Evolutionary conservation across 768 basidiomycete species (phyloP), one percentile per base, ranked within the genome.

Genomic region (Lyophyllum atratum): DNA sequence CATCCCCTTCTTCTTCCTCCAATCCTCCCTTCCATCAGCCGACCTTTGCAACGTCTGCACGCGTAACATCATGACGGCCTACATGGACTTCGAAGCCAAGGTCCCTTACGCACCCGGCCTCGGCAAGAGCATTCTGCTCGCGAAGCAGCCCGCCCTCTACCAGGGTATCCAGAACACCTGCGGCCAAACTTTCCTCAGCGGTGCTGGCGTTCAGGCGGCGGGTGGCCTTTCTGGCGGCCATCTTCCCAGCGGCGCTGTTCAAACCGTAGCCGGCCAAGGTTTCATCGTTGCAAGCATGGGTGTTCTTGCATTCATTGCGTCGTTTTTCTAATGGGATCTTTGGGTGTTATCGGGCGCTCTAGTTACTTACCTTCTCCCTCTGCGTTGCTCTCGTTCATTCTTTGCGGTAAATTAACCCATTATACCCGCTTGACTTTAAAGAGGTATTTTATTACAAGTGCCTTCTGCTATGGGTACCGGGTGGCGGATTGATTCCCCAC

Each of bases 41-140:
- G 51, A 72, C 22, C 86, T 97, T 43, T 98, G 96, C 85, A 86
- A 80, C 2, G 63, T 86, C 14, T 98, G 96, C 85, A 86, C 92
- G 12, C 84, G 89, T 69, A 81, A 81, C 60, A 76, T 95, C 68
- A 68, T 98, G 62, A 82, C 85, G 1, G 62, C 85, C 9, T 99
- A 92, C 81, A 86, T 92, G 71, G 71, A 76, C 55, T 95, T 83
- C 72, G 91, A 95, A 74, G 81, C 84, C 40, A 70, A 71, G 54
- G 73, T 77, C 43, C 89, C 89, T 1, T 98, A 93, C 70, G 90
- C 81, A 8, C 83, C 89, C 26, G 94, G 96, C 49, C 66, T 97
- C 25, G 51, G 59, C 56, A 78, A 80, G 64, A 90, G 87, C 65
- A 68, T 77, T 14, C 76, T 98, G 53, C 76, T 98, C 44, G 67